Percentiles rank a stretch among this genome's conserved stretches.
Evolutionary conservation across 768 basidiomycete genomes (phyloP).

Genomic region (Podaxis sp.): DNA sequence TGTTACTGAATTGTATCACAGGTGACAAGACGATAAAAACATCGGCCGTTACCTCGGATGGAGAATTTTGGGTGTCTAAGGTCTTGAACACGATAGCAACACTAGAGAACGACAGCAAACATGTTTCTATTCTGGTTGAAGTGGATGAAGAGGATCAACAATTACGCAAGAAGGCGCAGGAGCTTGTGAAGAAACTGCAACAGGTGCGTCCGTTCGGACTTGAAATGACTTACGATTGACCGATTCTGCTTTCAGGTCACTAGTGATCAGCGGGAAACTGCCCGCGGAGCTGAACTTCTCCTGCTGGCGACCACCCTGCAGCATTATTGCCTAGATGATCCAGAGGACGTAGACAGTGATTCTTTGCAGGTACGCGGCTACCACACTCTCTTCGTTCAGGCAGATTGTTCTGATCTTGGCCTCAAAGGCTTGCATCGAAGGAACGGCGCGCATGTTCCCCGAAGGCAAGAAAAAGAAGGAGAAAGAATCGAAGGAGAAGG

Average conservation of each 20-base stretch:
- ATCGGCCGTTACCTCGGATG: conserved; percentile 65
- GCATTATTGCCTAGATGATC: conserved; percentile 65
- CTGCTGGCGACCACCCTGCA: conserved; percentile 70
- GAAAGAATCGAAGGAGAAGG: conserved; percentile 23
- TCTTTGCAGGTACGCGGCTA: conserved; percentile 55
- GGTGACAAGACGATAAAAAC: conserved; percentile 55
- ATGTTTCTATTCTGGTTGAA: conserved; percentile 52
- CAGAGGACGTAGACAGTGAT: conserved; percentile 48
- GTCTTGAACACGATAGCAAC: conserved; percentile 53
- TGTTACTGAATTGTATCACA: conserved; percentile 3
- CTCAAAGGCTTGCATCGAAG: conserved; percentile 57
- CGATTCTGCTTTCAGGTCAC: conserved; percentile 20
- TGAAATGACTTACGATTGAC: background rate
- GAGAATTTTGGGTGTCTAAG: conserved; percentile 78
- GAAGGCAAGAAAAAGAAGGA: conserved; percentile 25
- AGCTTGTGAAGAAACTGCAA: conserved; percentile 40
- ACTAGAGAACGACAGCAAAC: conserved; percentile 70
- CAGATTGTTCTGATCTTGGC: conserved; percentile 13
- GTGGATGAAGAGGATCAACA: conserved; percentile 53
- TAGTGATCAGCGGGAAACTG: conserved; percentile 44
- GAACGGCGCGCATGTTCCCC: conserved; percentile 54
- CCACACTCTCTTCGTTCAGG: background rate
- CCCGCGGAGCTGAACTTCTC: conserved; percentile 71
- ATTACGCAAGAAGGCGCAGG: conserved; percentile 46
- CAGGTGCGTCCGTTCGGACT: conserved; percentile 34